These are phyloP conservation scores for Rhodamnia rubescens DNA, from an alignment of 345 rosid species.

Conservation along the genomic window DNA sequence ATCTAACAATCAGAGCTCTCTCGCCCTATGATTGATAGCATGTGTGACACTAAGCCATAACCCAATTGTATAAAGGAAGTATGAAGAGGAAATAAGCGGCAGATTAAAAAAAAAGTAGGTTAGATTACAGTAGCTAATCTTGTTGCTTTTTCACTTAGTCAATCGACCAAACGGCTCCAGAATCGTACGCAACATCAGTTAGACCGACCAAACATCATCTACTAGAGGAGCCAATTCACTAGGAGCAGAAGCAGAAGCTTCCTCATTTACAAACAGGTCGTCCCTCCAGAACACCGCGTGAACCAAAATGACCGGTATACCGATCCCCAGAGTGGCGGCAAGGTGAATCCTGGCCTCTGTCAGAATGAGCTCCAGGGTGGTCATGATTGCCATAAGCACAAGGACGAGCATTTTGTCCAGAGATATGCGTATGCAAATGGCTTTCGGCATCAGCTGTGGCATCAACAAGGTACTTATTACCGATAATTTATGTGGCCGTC, in stretches of 20 bases:
- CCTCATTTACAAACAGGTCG: not conserved
- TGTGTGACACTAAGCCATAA: not conserved
- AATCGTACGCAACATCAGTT: not conserved
- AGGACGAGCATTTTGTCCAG: constrained; percentile 9
- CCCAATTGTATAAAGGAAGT: not conserved
- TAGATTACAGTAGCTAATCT: not conserved
- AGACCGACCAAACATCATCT: not conserved
- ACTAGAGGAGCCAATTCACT: not conserved
- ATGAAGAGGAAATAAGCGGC: not conserved
- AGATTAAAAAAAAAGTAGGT: not conserved
- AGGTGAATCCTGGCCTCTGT: constrained; percentile 14
- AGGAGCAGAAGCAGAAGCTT: not conserved
- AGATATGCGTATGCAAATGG: not conserved
- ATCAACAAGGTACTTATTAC: constrained; percentile 4
- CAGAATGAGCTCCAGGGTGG: constrained; percentile 1
- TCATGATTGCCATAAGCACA: not conserved
- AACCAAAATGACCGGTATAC: constrained; percentile 7
- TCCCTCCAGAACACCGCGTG: constrained; percentile 18
- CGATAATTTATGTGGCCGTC: constrained; percentile 1
- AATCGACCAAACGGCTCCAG: not conserved
- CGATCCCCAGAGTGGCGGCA: constrained; percentile 4
- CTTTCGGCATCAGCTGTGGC: not conserved
- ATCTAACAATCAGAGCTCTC: not conserved
- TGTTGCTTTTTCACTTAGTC: not conserved
- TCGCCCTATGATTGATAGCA: not conserved